phyloP scores from a whole-genome alignment of 163 green algal species.

The Botryococcus braunii region DNA sequence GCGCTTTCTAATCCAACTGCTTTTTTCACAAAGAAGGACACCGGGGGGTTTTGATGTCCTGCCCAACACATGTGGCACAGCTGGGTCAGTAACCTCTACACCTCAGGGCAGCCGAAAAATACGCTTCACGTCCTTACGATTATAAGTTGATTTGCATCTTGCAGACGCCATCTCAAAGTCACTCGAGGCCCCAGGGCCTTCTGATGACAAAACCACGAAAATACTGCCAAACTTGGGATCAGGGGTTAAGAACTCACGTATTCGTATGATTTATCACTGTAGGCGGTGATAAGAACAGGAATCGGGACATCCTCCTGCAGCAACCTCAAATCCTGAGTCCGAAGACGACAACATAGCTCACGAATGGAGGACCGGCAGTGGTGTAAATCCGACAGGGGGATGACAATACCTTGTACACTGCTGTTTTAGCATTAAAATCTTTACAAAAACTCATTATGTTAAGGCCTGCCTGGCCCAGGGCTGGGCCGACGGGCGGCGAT shows the following conservation, averaged over 20 bases:
- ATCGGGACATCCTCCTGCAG: constrained; percentile 48
- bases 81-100: too few relatives aligned
- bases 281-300: constrained; percentile 72
- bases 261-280: constrained; percentile 75
- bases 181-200: too few relatives aligned
- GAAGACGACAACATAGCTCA: neutral
- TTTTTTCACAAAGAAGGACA: constrained; percentile 80
- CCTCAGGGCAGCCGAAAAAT: constrained; percentile 1
- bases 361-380: neutral
- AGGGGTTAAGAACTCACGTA: constrained; percentile 42
- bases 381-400: too few relatives aligned
- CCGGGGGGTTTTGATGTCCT: constrained; percentile 60
- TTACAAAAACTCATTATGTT: constrained; percentile 93
- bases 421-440: constrained; percentile 92
- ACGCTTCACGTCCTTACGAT: too few relatives aligned
- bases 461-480: constrained; percentile 69
- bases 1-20: constrained; percentile 51
- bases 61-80: neutral
- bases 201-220: too few relatives aligned
- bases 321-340: neutral
- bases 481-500: constrained; percentile 55
- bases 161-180: too few relatives aligned
- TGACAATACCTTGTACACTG: constrained; percentile 52
- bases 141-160: too few relatives aligned
- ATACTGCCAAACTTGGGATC: too few relatives aligned